A percentile compares a stretch with the other conserved stretches of the same genome.
Evolutionary conservation across 2,329 filamentous ascomycete species (phyloP).

Genomic region (Cladophialophora bantiana): DNA sequence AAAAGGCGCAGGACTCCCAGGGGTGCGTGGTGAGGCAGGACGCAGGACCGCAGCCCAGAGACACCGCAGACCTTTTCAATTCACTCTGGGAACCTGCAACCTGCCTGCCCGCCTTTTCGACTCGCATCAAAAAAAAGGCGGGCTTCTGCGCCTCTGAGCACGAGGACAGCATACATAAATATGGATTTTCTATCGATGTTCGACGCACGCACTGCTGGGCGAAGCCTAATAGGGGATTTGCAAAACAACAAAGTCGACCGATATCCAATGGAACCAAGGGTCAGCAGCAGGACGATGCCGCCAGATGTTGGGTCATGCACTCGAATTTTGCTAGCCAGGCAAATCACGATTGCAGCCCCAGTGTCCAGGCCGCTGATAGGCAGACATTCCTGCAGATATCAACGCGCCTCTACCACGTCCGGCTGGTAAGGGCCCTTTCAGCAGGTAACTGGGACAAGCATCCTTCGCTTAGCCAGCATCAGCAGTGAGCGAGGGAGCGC

Average conservation of each 20-base stretch:
- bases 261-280: constrained; percentile 31
- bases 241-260: constrained; percentile 29
- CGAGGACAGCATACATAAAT: constrained; percentile 15
- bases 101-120: constrained; percentile 13
- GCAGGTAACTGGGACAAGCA: constrained; percentile 11
- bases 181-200: constrained; percentile 3
- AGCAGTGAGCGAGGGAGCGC: background rate
- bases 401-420: constrained; percentile 25
- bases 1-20: background rate
- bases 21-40: background rate
- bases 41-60: background rate
- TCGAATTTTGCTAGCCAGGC: constrained; percentile 23
- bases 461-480: constrained; percentile 9
- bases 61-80: background rate
- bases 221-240: constrained; percentile 10
- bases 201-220: background rate
- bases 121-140: background rate
- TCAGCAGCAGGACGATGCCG: constrained; percentile 26
- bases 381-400: constrained; percentile 24
- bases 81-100: constrained; percentile 10
- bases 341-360: constrained; percentile 27
- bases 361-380: constrained; percentile 32
- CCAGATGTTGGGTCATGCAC: constrained; percentile 18
- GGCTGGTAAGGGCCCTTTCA: background rate
- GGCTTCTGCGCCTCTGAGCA: background rate